These are phyloP conservation scores for Starmerella etchellsii DNA, from an alignment of 805 yeast genomes.

Conservation along the genomic window DNA sequence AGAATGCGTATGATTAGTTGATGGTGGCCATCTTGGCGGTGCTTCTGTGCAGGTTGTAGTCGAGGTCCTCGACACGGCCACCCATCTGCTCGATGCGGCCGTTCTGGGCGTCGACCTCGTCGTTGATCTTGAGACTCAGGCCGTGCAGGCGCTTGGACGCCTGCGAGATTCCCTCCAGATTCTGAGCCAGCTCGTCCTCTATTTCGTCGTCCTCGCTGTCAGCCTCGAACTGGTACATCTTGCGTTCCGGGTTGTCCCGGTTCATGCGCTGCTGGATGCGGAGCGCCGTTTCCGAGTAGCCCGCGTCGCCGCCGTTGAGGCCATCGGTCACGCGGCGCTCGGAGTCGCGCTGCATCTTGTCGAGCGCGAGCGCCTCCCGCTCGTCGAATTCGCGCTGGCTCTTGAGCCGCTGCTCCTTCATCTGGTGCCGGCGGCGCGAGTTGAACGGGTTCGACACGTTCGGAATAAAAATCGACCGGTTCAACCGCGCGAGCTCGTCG, in stretches of 20 bases:
- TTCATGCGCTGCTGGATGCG: constrained; percentile 42
- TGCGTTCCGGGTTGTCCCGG: constrained; percentile 29
- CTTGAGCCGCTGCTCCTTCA: constrained; percentile 58
- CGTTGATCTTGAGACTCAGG: constrained; percentile 58
- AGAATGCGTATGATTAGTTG: constrained; percentile 18
- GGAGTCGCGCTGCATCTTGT: constrained; percentile 46
- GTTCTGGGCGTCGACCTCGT: constrained; percentile 72
- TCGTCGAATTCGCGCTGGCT: constrained; percentile 51
- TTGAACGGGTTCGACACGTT: constrained; percentile 80
- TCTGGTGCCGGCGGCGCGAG: constrained; percentile 57
- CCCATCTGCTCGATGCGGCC: constrained; percentile 59
- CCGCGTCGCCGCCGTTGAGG: constrained; percentile 20
- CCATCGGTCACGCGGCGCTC: constrained; percentile 56
- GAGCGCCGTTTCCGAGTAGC: constrained; percentile 23
- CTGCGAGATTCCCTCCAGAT: constrained; percentile 62
- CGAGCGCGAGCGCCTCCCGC: constrained; percentile 45
- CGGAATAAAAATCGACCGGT: constrained; percentile 70
- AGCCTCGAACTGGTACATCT: constrained; percentile 39
- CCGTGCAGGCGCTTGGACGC: constrained; percentile 58
- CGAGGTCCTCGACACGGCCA: constrained; percentile 72
- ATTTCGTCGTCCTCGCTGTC: constrained; percentile 88
- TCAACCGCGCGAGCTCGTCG: constrained; percentile 60
- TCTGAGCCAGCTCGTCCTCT: constrained; percentile 75
- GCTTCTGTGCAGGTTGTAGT: constrained; percentile 69
- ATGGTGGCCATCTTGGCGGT: constrained; percentile 46